Evolutionary conservation across 495 filamentous ascomycete species (phyloP), one percentile per base, ranked within the genome.

Genomic region (Podospora fimiseda): DNA sequence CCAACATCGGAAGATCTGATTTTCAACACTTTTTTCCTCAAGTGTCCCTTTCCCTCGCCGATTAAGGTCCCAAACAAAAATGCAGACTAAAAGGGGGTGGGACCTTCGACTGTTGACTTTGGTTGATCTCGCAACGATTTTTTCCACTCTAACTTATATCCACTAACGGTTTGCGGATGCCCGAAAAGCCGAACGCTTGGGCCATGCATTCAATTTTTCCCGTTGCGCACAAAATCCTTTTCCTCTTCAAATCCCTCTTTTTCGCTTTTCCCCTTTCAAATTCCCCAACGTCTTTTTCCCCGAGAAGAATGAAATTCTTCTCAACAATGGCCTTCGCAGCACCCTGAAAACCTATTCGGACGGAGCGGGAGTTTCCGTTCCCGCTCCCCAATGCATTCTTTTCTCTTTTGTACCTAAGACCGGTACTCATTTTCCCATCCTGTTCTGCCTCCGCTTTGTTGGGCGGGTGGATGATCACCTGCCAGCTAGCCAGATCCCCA

Each of bases 241-340:
- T 33, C 24, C 39, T 52, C 43, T 36, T 11, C 11, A 23, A 7
- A 14, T 13, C n/a, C n/a, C 1, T n/a, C 7, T 1, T 20, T 15
- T 39, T 18, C 42, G 7, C 18, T 9, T 50, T 53, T 50, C 52
- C 43, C 21, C 33, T 53, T 27, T 13, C n/a, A 7, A 14, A 19
- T 42, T 43, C 19, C 11, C n/a, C 53, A 40, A 30, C 21, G 15
- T 3, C 13, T 45, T 1, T 45, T 27, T 33, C 15, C 30, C 20
- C 24, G 18, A 53, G 27, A 51, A 18, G 39, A 44, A 5, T n/a
- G 21, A 16, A 24, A 39, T 33, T 14, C 0, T 1, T 11, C 33
- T 15, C 47, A 54, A 23, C 47, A 11, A 50, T 55, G 53, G n/a
- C 48, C 23, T 56, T n/a, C n/a, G n/a, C n/a, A n/a, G n/a, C n/a